Conservation (phyloP, 2,329 filamentous ascomycete species). For the Ambrosiella xylebori region DNA sequence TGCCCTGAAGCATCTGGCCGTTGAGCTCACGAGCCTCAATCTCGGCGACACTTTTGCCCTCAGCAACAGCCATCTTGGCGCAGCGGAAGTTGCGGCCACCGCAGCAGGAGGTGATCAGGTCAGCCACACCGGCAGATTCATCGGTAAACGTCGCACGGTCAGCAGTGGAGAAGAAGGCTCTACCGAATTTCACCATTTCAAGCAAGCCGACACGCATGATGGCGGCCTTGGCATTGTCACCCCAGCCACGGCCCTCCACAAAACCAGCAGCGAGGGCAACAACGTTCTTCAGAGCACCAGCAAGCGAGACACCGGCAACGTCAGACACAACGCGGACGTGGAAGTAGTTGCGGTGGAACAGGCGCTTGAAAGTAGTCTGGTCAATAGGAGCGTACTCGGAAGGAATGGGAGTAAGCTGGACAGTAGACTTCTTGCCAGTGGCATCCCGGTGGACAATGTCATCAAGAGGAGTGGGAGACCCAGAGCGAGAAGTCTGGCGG, state of each 20-base stretch:
- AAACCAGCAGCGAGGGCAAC: slow-evolving; percentile 89
- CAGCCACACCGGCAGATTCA: slow-evolving; percentile 84
- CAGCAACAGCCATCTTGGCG: slow-evolving; percentile 71
- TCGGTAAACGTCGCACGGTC: slow-evolving; percentile 84
- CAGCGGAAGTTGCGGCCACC: slow-evolving; percentile 90
- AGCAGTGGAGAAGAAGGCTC: slow-evolving; percentile 79
- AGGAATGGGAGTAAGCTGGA: slow-evolving; percentile 59
- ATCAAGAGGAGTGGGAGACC: slow-evolving; percentile 31
- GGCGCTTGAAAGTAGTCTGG: slow-evolving; percentile 61
- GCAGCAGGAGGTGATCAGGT: slow-evolving; percentile 85
- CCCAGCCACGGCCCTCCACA: slow-evolving; percentile 90
- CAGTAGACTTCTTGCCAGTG: slow-evolving; percentile 47
- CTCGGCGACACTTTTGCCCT: slow-evolving; percentile 64
- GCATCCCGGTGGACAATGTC: slow-evolving; percentile 51
- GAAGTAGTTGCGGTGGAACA: slow-evolving; percentile 96
- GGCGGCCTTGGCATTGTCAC: slow-evolving; percentile 96
- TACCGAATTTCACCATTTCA: slow-evolving; percentile 93
- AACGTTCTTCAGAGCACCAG: slow-evolving; percentile 91
- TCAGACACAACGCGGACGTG: slow-evolving; percentile 87
- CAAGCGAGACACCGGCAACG: slow-evolving; percentile 90
- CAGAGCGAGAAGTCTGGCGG: slow-evolving; percentile 44
- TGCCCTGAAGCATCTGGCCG: slow-evolving; percentile 92
- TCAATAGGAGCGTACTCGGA: slow-evolving; percentile 71
- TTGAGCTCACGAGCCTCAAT: slow-evolving; percentile 83
- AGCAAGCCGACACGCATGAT: slow-evolving; percentile 91